phyloP scores from a whole-genome alignment of 2,329 filamentous ascomycete species.

The Acrodontium crateriforme region DNA sequence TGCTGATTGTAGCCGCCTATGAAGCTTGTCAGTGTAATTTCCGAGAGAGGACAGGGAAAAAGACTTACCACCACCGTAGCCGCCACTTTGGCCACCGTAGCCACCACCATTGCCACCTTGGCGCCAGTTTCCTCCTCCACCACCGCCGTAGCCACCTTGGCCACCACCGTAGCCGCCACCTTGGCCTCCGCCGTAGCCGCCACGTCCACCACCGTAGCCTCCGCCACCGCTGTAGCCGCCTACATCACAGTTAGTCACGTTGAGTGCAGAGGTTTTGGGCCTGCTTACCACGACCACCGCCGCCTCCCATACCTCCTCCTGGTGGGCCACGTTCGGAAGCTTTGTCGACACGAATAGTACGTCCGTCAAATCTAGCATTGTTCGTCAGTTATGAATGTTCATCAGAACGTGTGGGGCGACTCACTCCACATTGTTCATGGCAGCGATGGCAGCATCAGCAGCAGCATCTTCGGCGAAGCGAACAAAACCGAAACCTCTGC shows the following conservation, averaged over 20 bases:
- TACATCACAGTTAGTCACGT: too few species aligned
- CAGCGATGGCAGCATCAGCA: slow-evolving; percentile 60
- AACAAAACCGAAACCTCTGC: slow-evolving; percentile 94
- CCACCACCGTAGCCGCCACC: slow-evolving; percentile 9
- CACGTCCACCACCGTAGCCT: slow-evolving; percentile 17
- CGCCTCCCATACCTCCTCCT: slow-evolving; percentile 35
- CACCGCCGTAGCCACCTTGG: slow-evolving; percentile 6
- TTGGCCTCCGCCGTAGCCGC: slow-evolving; percentile 10
- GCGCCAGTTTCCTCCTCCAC: slow-evolving; percentile 16
- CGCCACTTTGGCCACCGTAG: slow-evolving; percentile 10
- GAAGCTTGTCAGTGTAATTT: slow-evolving; percentile 7
- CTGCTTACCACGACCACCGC: slow-evolving; percentile 23
- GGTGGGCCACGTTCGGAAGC: slow-evolving; percentile 67
- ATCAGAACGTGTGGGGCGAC: slow-evolving; percentile 20
- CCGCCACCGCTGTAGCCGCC: slow-evolving; percentile 19
- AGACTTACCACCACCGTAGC: slow-evolving; percentile 4
- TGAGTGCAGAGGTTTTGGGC: background rate
- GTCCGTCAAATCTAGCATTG: slow-evolving; percentile 67
- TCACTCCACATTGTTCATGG: slow-evolving; percentile 86
- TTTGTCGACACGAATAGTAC: slow-evolving; percentile 88
- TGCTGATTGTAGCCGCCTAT: slow-evolving; percentile 16
- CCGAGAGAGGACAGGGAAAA: background rate
- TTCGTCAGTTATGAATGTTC: background rate
- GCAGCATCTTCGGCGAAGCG: slow-evolving; percentile 67
- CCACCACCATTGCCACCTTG: slow-evolving; percentile 13